Percentiles rank a stretch among this genome's conserved stretches.
Evolutionary conservation across 371 early-diverging fungal genomes (phyloP).

Genomic region (Rhizomucor pusillus): DNA sequence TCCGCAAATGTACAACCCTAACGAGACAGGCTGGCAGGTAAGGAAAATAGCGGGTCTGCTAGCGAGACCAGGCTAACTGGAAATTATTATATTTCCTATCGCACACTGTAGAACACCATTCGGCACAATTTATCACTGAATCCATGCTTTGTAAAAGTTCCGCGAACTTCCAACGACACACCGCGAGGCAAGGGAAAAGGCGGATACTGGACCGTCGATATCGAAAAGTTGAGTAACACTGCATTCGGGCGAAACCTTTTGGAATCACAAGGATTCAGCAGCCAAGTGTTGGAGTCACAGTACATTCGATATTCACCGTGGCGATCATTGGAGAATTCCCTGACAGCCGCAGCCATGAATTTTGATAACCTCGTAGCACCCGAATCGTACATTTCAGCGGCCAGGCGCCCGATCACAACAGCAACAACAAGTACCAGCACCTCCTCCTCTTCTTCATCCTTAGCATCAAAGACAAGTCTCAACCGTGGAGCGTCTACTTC

Average conservation of each 20-base stretch:
- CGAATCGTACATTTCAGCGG: not conserved
- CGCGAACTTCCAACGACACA: conserved; percentile 49
- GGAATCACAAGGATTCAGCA: conserved; percentile 10
- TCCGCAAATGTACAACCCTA: conserved; percentile 63
- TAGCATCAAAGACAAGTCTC: conserved; percentile 27
- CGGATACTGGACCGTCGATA: conserved; percentile 64
- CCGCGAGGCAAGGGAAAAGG: conserved; percentile 35
- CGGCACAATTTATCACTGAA: conserved; percentile 80
- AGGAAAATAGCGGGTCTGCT: not conserved
- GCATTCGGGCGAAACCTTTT: conserved; percentile 41
- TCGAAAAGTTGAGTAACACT: conserved; percentile 37
- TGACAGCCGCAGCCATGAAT: conserved; percentile 3
- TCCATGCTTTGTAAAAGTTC: conserved; percentile 67
- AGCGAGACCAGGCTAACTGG: not conserved
- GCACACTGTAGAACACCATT: conserved; percentile 46
- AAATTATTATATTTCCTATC: conserved; percentile 25
- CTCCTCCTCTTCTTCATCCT: conserved; percentile 15
- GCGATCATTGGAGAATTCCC: not conserved
- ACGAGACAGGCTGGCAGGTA: conserved; percentile 70
- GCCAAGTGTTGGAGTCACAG: no score
- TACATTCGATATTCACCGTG: no score
- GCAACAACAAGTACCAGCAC: conserved; percentile 7
- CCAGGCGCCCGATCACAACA: no score
- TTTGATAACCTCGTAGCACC: conserved; percentile 5
- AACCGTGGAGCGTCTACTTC: conserved; percentile 34